Conservation (phyloP, 345 rosid species). For the Pugionium dolabratum region DNA sequence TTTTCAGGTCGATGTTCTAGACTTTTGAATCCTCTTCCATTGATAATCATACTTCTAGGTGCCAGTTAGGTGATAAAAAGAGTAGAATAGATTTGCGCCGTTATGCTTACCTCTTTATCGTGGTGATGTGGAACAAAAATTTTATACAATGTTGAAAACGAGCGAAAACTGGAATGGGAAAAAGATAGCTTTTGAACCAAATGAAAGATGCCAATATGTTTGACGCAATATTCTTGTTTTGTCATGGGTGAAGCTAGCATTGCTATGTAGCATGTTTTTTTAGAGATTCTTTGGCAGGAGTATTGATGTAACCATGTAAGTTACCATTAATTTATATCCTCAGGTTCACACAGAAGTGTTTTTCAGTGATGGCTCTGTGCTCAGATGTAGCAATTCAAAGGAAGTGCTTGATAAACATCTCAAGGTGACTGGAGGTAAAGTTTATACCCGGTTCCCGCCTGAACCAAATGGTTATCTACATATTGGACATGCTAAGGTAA, state of each 20-base stretch:
- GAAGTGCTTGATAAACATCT: conserved; percentile 85
- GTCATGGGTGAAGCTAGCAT: not conserved
- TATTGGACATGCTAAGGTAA: conserved; percentile 99
- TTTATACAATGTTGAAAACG: conserved; percentile 6
- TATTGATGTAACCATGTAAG: not conserved
- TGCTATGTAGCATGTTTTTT: conserved; percentile 2
- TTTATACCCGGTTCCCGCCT: conserved; percentile 87
- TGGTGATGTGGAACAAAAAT: conserved; percentile 10
- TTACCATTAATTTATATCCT: not conserved
- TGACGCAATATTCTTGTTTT: conserved; percentile 6
- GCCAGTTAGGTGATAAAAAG: conserved; percentile 4
- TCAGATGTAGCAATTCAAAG: conserved; percentile 79
- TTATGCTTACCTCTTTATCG: conserved; percentile 8
- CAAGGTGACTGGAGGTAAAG: conserved; percentile 71
- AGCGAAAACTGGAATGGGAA: not conserved
- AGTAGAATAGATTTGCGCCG: conserved; percentile 3
- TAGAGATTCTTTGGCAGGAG: conserved; percentile 1
- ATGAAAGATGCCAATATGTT: conserved; percentile 22
- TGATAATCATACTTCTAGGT: conserved; percentile 4
- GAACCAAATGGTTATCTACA: conserved; percentile 99
- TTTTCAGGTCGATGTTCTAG: not conserved
- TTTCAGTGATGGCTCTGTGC: conserved; percentile 72
- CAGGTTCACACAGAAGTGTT: conserved; percentile 90
- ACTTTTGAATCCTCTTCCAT: conserved; percentile 13
- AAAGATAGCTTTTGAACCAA: conserved; percentile 3